Base-by-base conservation (phyloP, 179 eudicot genomes). In the Amaranthus tricolor region DNA sequence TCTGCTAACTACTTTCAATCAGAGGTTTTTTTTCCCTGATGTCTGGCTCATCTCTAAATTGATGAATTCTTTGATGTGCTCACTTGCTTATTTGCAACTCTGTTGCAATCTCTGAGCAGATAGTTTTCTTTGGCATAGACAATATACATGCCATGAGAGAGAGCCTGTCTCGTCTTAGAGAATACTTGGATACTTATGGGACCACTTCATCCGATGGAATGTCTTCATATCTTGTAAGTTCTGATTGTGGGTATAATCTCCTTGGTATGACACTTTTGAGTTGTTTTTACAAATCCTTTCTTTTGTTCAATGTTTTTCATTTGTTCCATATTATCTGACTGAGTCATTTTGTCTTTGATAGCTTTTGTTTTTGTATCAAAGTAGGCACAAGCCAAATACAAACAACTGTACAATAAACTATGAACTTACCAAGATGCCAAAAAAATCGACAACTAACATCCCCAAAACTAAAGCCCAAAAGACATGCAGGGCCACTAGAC, bases 141-240 rank as follows among this genome's bases (percentile, higher is more conserved):
- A 96, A 96, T 77, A 93, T 96, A 76, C 99, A 96, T 86, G 97
- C 97, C 21, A 96, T 96, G 99, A 84, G 99, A 81, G 99, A 96
- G 63, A 96, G 99, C 84, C 88, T 96, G 76, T 89, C 82, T 81
- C 92, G 98, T 78, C 94, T 96, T 50, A 93, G 99, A 81, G 99
- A 96, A 76, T 96, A 93, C 82, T 77, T 96, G 70, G 99, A 96
- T 86, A 93, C 98, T 77, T 87, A 96, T 78, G 99, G 99, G 78
- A 85, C 92, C 74, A 90, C 90, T 76, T 96, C 99, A 56, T 96
- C 99, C 5, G 99, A 96, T 88, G 99, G 99, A 78, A 87, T 86
- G 85, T 93, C 97, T 16, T 96, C 99, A 47, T 93, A 88, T 78
- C 91, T 93, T 86, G 99, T 96, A 90, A 53, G 88, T 70, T 58